Conservation (phyloP, 176 grass and related monocot species). For the Triticum turgidum region DNA sequence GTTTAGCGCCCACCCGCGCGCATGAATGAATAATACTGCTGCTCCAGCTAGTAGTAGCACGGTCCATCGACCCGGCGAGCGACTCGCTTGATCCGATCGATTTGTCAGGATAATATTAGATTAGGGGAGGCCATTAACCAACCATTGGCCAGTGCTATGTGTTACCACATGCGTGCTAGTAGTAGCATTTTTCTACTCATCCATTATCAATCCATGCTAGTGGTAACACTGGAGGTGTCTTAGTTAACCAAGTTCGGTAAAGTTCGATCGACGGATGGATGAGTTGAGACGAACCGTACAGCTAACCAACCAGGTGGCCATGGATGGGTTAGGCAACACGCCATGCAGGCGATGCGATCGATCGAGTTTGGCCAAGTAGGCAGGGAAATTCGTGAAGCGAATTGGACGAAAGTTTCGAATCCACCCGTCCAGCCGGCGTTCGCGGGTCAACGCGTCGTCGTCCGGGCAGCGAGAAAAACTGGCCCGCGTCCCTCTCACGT, state of each 20-base stretch:
- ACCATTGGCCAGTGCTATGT: background rate
- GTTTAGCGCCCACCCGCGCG: background rate
- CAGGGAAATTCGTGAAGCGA: background rate
- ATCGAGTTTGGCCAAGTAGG: conserved; percentile 7
- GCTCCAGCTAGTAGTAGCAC: too few species aligned
- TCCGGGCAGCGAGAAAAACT: background rate
- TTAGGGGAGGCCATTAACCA: background rate
- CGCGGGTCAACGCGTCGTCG: conserved; percentile 1
- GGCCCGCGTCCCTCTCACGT: conserved; percentile 36
- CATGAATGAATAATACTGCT: background rate
- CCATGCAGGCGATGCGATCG: background rate
- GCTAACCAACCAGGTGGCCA: background rate
- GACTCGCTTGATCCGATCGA: conserved; percentile 23
- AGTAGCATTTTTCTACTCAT: background rate
- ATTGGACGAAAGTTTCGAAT: background rate
- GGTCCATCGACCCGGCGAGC: too few species aligned
- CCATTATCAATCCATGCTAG: background rate
- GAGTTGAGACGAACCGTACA: background rate
- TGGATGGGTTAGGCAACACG: conserved; percentile 29
- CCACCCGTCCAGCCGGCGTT: background rate
- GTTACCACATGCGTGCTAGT: background rate
- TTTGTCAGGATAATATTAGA: background rate
- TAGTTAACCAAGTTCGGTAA: conserved; percentile 18
- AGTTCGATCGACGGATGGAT: background rate
- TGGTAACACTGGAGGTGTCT: background rate